phyloP scores from a whole-genome alignment of 805 yeast species.

The Metschnikowia corniflorae region DNA sequence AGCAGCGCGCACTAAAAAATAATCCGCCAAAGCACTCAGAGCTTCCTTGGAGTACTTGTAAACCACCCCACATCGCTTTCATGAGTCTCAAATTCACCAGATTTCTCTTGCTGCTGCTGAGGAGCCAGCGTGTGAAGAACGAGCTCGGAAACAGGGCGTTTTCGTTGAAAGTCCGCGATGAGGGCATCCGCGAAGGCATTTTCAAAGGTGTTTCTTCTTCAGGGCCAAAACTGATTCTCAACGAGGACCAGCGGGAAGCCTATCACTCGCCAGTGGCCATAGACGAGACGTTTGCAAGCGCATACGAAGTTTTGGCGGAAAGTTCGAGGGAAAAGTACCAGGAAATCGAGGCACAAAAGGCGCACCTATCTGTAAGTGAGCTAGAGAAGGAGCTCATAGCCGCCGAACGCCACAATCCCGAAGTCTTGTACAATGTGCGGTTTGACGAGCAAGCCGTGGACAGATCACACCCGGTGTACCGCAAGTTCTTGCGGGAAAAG shows the following conservation, averaged over 20 bases:
- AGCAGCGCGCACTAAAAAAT: slow-evolving; percentile 4
- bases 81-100: slow-evolving; percentile 17
- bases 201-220: slow-evolving; percentile 20
- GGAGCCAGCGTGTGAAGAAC: slow-evolving; percentile 28
- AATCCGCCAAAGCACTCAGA: too few relatives aligned
- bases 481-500: slow-evolving; percentile 59
- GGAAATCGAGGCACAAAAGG: slow-evolving; percentile 22
- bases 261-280: slow-evolving; percentile 70
- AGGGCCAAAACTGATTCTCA: slow-evolving; percentile 55
- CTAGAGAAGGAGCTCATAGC: slow-evolving; percentile 39
- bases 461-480: slow-evolving; percentile 73
- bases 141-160: slow-evolving; percentile 30
- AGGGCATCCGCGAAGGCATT: slow-evolving; percentile 20
- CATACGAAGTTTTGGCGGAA: slow-evolving; percentile 56
- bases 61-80: too few relatives aligned
- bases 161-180: slow-evolving; percentile 24
- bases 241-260: slow-evolving; percentile 40
- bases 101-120: slow-evolving; percentile 11
- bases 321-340: slow-evolving; percentile 43
- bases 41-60: too few relatives aligned
- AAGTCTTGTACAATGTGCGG: slow-evolving; percentile 66
- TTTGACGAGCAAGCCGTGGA: slow-evolving; percentile 51
- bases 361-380: slow-evolving; percentile 18
- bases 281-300: slow-evolving; percentile 67
- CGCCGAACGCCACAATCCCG: slow-evolving; percentile 80